Evolutionary conservation across 306 rosid genomes (phyloP).

Genomic region (Casuarina glauca): DNA sequence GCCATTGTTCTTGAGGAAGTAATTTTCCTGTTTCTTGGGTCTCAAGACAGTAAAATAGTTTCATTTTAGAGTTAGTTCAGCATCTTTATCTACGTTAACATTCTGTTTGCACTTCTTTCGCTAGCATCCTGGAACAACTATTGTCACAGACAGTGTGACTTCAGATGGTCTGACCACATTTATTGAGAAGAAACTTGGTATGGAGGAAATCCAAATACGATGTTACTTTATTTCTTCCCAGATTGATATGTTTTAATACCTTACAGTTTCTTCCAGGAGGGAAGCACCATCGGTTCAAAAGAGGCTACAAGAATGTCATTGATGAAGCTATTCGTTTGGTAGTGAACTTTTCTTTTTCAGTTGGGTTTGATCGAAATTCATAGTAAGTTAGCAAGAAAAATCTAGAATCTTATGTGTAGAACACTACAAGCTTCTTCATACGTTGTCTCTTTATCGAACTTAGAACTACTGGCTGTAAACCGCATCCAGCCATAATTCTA

Average conservation of each 20-base stretch:
- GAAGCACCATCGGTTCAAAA: constrained; percentile 91
- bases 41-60: constrained; percentile 8
- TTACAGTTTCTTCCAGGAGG: constrained; percentile 61
- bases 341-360: constrained; percentile 21
- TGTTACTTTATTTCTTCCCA: not conserved
- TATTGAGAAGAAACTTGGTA: constrained; percentile 94
- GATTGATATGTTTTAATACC: constrained; percentile 1
- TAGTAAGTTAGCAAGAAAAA: constrained; percentile 7
- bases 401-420: not conserved
- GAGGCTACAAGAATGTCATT: constrained; percentile 97
- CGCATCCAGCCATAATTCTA: not conserved
- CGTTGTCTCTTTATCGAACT: not conserved
- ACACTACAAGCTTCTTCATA: not conserved
- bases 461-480: not conserved
- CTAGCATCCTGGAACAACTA: constrained; percentile 93
- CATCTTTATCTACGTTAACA: constrained; percentile 1
- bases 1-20: constrained; percentile 97
- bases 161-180: constrained; percentile 92
- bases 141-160: constrained; percentile 97
- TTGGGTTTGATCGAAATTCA: constrained; percentile 8
- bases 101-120: constrained; percentile 24
- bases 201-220: constrained; percentile 27
- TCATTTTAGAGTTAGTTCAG: constrained; percentile 3
- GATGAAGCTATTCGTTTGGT: constrained; percentile 97
- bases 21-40: constrained; percentile 26